Base-by-base conservation (phyloP, 108 stramenopile species). In the Pseudonitzschia pungens region DNA sequence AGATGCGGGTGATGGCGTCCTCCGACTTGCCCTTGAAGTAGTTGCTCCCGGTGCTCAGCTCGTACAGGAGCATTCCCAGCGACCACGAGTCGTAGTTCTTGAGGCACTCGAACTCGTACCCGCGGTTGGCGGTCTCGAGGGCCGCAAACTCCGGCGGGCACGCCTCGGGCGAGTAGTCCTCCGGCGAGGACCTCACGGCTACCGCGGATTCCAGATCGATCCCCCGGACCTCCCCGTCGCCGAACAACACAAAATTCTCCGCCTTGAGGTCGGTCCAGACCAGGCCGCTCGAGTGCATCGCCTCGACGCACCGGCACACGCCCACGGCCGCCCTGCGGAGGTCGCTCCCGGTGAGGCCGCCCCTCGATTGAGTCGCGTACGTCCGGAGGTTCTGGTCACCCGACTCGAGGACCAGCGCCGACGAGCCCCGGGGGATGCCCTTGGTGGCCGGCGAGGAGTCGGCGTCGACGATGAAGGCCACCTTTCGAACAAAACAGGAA, bases 181-280 rank as follows among this genome's bases (percentile, higher is more conserved):
- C 83, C 1, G 95, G 95, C 58, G 77, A 79, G n/a, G 63, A 72
- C 36, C 73, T 70, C n/a, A 77, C 70, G 3, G 88, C 75, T 70
- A 93, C 85, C 36, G 89, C 91, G 31, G 85, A 87, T 75, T 95
- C 94, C 32, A 95, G 79, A 50, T 67, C 66, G 28, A 67, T 50
- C 1, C 66, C 66, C 44, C 43, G 42, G 4, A 67, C 43, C 22
- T 48, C 45, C 0, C n/a, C 28, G 21, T 27, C 27, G 20, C 36
- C 43, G 40, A 41, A 22, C 12, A 80, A 68, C 0, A 96, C 87
- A 74, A 96, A 89, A 60, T 96, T 96, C 60, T 96, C 95, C 15
- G 89, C 84, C 69, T 96, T 96, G 51, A 93, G 51, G 70, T 96
- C 95, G 48, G 92, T 96, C 92, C 92, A 96, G n/a, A 96, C 95